Conservation (phyloP, 2,329 filamentous ascomycete genomes). For the Botrytis medusae region DNA sequence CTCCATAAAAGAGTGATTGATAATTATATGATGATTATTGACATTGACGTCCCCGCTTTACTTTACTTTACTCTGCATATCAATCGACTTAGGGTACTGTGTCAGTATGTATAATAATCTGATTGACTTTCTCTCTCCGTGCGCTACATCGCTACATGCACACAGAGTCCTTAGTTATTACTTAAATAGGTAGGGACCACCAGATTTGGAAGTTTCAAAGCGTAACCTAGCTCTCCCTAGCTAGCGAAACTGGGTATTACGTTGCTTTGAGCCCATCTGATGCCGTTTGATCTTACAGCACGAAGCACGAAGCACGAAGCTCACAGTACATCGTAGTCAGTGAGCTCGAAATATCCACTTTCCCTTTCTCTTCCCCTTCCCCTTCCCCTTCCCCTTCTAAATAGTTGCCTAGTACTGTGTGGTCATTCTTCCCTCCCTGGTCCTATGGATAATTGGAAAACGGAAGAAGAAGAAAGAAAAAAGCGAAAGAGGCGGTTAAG, state of each 20-base stretch:
- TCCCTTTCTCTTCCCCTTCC: background rate
- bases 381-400: background rate
- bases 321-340: background rate
- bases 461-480: background rate
- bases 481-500: background rate
- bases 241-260: background rate
- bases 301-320: background rate
- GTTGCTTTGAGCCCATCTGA: constrained; percentile 14
- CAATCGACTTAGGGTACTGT: background rate
- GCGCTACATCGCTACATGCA: background rate
- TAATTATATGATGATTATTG: background rate
- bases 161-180: background rate
- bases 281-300: background rate
- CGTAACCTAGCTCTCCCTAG: background rate
- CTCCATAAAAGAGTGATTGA: background rate
- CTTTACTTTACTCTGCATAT: background rate
- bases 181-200: background rate
- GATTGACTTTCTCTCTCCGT: background rate
- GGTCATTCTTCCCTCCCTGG: background rate
- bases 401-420: background rate
- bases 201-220: no score
- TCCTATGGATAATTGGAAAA: background rate
- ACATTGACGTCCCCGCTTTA: background rate
- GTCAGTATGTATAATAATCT: background rate
- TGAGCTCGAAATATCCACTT: background rate